Evolutionary conservation across 306 rosid species (phyloP).

Genomic region (Psophocarpus tetragonolobus): DNA sequence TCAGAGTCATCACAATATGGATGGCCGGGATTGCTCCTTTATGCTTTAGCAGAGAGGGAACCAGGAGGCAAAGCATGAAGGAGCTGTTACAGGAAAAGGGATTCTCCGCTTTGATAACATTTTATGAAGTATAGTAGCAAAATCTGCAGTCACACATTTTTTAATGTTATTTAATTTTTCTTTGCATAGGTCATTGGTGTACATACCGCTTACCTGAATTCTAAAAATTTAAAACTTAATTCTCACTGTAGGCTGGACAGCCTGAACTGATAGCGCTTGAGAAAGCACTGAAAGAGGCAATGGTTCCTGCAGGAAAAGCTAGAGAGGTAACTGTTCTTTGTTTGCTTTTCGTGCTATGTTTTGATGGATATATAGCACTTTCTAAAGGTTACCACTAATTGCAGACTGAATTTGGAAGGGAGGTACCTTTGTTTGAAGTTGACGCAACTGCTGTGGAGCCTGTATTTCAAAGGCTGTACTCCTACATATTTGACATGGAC

Average conservation of each 20-base stretch:
- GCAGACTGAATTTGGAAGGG: conserved; percentile 90
- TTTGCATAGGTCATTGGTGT: neutral
- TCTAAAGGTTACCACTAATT: conserved; percentile 31
- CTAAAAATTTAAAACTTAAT: conserved; percentile 23
- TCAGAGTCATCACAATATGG: no score
- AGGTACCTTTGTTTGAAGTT: conserved; percentile 83
- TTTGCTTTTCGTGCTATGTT: neutral
- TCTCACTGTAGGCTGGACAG: conserved; percentile 71
- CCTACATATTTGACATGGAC: conserved; percentile 73
- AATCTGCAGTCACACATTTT: neutral
- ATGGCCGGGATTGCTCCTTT: no score
- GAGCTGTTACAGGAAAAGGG: no score
- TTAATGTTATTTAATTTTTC: neutral
- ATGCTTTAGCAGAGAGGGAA: no score
- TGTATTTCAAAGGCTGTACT: conserved; percentile 75
- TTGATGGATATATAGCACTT: conserved; percentile 1
- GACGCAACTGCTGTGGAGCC: conserved; percentile 90
- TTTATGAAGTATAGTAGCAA: neutral
- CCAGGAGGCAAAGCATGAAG: no score
- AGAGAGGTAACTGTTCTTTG: conserved; percentile 66
- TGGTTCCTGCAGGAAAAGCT: conserved; percentile 86
- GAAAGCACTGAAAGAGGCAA: conserved; percentile 76
- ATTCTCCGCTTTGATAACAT: no score
- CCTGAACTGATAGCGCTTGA: conserved; percentile 89
- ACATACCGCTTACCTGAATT: neutral